These are phyloP conservation scores for Metrosideros polymorpha DNA, from an alignment of 441 rosid species.

Conservation along the genomic window DNA sequence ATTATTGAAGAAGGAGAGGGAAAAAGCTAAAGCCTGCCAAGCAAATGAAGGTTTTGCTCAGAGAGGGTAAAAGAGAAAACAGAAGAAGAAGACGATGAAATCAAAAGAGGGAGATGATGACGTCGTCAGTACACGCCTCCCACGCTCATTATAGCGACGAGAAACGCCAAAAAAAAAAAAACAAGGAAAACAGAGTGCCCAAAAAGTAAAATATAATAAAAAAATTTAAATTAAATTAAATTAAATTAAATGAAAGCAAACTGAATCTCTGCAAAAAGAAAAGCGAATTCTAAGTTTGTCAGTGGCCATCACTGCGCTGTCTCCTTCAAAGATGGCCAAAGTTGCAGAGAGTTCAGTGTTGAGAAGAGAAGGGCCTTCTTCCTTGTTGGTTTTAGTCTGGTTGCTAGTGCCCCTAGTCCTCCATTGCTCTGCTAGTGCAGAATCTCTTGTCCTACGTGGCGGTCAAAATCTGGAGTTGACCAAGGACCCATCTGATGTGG, in stretches of 20 bases:
- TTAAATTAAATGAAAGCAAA: not conserved
- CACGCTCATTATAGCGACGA: not conserved
- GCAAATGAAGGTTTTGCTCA: not conserved
- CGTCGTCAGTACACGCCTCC: constrained; percentile 23
- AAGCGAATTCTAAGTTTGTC: not conserved
- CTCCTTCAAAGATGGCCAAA: not conserved
- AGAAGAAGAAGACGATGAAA: not conserved
- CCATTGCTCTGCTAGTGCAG: not conserved
- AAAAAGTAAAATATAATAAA: not conserved
- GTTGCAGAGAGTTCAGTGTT: not conserved
- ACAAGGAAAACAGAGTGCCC: not conserved
- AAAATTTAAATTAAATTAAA: too few relatives aligned
- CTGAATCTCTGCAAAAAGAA: not conserved
- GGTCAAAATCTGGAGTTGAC: not conserved
- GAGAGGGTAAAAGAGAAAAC: not conserved
- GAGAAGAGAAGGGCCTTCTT: not conserved
- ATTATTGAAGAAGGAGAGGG: not conserved
- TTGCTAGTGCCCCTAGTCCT: not conserved
- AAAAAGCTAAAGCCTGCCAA: not conserved
- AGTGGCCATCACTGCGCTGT: not conserved
- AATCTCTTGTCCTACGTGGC: not conserved
- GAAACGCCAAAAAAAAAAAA: not conserved
- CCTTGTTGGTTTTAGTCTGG: too few relatives aligned
- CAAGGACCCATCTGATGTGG: not conserved
- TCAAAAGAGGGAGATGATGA: constrained; percentile 19